Conservation (phyloP, 495 filamentous ascomycete species). For the Venustampulla echinocandica region DNA sequence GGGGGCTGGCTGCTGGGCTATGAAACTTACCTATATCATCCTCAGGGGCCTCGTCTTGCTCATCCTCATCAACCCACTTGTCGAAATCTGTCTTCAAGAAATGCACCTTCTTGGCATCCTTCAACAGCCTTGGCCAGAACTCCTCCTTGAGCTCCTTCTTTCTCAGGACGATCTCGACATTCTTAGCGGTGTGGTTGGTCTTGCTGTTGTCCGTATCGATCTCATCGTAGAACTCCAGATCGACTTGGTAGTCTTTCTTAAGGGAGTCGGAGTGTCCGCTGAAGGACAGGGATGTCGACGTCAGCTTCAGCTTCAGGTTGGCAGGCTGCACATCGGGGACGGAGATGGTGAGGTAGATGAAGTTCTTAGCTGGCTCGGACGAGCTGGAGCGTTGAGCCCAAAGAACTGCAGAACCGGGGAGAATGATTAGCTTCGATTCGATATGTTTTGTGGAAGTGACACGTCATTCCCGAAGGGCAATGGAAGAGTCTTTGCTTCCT, state of each 20-base stretch:
- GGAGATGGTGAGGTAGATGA: slow-evolving; percentile 83
- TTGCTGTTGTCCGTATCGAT: slow-evolving; percentile 79
- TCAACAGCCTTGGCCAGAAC: slow-evolving; percentile 91
- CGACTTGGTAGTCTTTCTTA: slow-evolving; percentile 78
- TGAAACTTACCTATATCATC: slow-evolving; percentile 56
- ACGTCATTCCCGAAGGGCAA: not conserved
- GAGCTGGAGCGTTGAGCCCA: slow-evolving; percentile 94
- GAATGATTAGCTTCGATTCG: slow-evolving; percentile 7
- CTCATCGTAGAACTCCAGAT: slow-evolving; percentile 84
- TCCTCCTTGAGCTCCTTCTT: slow-evolving; percentile 92
- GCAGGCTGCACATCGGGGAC: slow-evolving; percentile 66
- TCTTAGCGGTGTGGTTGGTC: slow-evolving; percentile 72
- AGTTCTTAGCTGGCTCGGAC: slow-evolving; percentile 74
- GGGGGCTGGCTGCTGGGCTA: too few species aligned
- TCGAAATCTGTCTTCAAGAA: slow-evolving; percentile 99
- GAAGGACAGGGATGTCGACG: slow-evolving; percentile 70
- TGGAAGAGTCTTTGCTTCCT: slow-evolving; percentile 4
- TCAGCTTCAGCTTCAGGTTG: slow-evolving; percentile 69
- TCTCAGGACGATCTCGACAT: slow-evolving; percentile 79
- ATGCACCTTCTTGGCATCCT: slow-evolving; percentile 80
- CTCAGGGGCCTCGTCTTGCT: slow-evolving; percentile 81
- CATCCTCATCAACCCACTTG: slow-evolving; percentile 99
- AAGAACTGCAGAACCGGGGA: slow-evolving; percentile 62
- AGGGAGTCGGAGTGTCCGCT: slow-evolving; percentile 64
- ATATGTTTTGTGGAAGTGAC: not conserved